Evolutionary conservation across 1,284 basidiomycete genomes (phyloP).

Genomic region (Takashimella tepidaria): DNA sequence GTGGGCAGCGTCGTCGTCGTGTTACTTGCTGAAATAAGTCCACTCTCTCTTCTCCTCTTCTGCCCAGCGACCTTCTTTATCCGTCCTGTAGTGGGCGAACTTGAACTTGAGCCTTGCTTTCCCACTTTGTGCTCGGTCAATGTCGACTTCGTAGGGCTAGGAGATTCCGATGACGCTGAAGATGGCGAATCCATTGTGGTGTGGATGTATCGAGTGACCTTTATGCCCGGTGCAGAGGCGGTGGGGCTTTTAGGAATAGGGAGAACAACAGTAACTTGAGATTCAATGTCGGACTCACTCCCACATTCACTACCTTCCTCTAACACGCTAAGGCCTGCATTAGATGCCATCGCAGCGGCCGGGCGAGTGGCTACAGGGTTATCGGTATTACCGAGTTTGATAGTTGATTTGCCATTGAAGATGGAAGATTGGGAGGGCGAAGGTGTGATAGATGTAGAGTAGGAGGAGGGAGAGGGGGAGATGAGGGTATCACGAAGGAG

Average conservation of each 20-base stretch:
- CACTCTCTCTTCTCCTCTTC: conserved; percentile 8
- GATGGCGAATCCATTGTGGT: background rate
- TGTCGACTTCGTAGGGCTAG: background rate
- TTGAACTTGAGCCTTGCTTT: background rate
- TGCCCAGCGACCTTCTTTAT: background rate
- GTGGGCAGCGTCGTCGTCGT: background rate
- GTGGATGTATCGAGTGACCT: background rate
- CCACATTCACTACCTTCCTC: conserved; percentile 1
- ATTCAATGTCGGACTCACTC: background rate
- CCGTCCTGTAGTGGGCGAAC: background rate
- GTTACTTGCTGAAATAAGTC: background rate
- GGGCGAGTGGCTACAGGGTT: conserved; percentile 13
- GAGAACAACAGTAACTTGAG: background rate
- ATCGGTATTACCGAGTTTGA: background rate
- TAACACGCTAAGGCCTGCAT: background rate
- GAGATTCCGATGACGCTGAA: background rate
- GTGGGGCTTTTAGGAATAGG: background rate
- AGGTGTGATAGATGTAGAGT: background rate
- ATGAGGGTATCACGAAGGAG: conserved; percentile 6
- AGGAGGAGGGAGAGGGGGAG: background rate
- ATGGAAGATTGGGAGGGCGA: no score
- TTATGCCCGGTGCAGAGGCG: background rate
- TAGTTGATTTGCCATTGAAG: background rate
- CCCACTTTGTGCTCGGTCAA: no score
- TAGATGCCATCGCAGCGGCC: conserved; percentile 3